Evolutionary conservation across 176 grass and related monocot genomes (phyloP).

Genomic region (Ensete ventricosum): DNA sequence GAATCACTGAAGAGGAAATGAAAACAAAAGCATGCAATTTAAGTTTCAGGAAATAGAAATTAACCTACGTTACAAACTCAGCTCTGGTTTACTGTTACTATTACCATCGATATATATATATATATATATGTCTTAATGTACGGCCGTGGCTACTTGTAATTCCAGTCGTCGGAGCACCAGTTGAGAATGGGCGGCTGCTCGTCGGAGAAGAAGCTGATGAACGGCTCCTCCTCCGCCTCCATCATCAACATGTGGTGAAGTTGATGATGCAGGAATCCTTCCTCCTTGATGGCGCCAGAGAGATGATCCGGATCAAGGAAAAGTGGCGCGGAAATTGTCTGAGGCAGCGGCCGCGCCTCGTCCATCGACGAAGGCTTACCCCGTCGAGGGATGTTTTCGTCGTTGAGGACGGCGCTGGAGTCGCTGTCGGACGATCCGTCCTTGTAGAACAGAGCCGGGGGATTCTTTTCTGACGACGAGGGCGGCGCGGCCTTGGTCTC

Average conservation of each 20-base stretch:
- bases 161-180: slow-evolving; percentile 8
- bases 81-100: neutral
- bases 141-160: neutral
- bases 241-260: neutral
- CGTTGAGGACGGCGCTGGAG: slow-evolving; percentile 52
- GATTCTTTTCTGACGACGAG: neutral
- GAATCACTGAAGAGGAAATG: neutral
- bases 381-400: slow-evolving; percentile 5
- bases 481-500: neutral
- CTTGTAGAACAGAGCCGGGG: neutral
- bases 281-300: neutral
- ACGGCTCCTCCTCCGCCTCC: neutral
- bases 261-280: neutral
- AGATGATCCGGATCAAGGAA: neutral
- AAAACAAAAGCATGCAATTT: neutral
- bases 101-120: neutral
- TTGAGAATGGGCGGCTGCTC: neutral
- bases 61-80: neutral
- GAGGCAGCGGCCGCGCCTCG: neutral
- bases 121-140: too few relatives aligned
- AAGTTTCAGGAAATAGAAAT: neutral
- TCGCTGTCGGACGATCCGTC: slow-evolving; percentile 57
- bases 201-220: neutral
- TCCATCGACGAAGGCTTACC: neutral
- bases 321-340: neutral